Evolutionary conservation across 352 stramenopile species (phyloP).

Genomic region (Phytopythium litorale): DNA sequence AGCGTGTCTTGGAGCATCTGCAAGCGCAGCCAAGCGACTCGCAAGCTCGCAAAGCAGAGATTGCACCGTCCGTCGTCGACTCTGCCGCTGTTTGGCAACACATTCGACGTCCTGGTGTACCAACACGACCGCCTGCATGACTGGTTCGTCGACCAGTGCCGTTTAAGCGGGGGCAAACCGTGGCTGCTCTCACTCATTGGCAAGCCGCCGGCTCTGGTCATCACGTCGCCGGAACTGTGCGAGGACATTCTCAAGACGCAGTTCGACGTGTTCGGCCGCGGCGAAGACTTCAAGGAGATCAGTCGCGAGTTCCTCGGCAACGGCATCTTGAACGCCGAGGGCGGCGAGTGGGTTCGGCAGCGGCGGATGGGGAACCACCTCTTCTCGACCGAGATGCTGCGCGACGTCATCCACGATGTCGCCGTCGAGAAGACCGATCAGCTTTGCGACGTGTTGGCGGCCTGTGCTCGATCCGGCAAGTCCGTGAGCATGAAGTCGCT

Average conservation of each 20-base stretch:
- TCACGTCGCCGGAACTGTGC: conserved; percentile 24
- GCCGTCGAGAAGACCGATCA: conserved; percentile 11
- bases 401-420: conserved; percentile 12
- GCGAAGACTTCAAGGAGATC: conserved; percentile 23
- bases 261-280: conserved; percentile 47
- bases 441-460: conserved; percentile 34
- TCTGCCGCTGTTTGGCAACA: conserved; percentile 28
- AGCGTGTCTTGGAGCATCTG: not conserved
- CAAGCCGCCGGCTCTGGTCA: conserved; percentile 24
- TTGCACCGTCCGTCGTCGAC: conserved; percentile 12
- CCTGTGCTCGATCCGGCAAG: conserved; percentile 28
- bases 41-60: not conserved
- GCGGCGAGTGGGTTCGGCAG: conserved; percentile 32
- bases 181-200: conserved; percentile 28
- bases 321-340: conserved; percentile 45
- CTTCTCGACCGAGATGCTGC: conserved; percentile 34
- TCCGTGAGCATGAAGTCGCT: conserved; percentile 25
- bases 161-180: conserved; percentile 13
- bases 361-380: conserved; percentile 66
- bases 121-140: conserved; percentile 24
- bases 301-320: conserved; percentile 46
- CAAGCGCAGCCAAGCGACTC: not conserved
- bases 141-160: conserved; percentile 29
- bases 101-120: conserved; percentile 16
- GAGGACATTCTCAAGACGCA: conserved; percentile 37